Evolutionary conservation across 75 land plant genomes (phyloP), one percentile per base, ranked within the genome.

Genomic region (Chamaecyparis obtusa): DNA sequence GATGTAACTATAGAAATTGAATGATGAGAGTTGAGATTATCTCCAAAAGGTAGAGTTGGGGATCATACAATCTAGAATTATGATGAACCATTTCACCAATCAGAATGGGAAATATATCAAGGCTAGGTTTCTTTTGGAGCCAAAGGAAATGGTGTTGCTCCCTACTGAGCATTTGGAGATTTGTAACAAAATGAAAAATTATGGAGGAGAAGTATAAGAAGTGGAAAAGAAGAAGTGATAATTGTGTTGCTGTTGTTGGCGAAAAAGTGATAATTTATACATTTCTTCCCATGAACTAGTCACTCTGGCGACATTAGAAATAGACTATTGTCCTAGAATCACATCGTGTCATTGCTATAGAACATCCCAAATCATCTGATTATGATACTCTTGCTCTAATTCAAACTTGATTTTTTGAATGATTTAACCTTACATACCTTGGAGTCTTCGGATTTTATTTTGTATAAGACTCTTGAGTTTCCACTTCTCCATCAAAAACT

Each of bases 111-210:
- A 71, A 71, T 71, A 71, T 71, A 30, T 71, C 75, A 35, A 71
- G 30, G 5, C 67, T 60, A 14, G 75, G 75, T 6, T 71, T n/a
- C n/a, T 71, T 43, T 80, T 80, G 48, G 46, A 43, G 24, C 32
- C 48, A 44, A 80, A 80, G 6, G 83, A 41, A 30, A 80, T 80
- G 10, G 83, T 44, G 11, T 32, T 41, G 48, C 49, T 80, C 24
- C 88, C 85, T 15, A 87, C n/a, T 0, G 90, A 86, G 64, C 89
- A 86, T 51, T 83, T 86, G 46, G 93, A 92, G 48, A 92, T 60
- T 32, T 91, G 92, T 39, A 92, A 81, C 56, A 92, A 83, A 82
- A 89, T 89, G 41, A 91, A 90, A 19, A 91, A 88, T n/a, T 90
- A 90, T 32, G 91, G 90, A 51, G 90, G 72, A 78, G 87, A 39